Percentiles rank a stretch among this genome's conserved stretches.
These are phyloP conservation scores for Dioscorea cayenensis DNA, from an alignment of 116 monocot genomes.

Conservation along the genomic window DNA sequence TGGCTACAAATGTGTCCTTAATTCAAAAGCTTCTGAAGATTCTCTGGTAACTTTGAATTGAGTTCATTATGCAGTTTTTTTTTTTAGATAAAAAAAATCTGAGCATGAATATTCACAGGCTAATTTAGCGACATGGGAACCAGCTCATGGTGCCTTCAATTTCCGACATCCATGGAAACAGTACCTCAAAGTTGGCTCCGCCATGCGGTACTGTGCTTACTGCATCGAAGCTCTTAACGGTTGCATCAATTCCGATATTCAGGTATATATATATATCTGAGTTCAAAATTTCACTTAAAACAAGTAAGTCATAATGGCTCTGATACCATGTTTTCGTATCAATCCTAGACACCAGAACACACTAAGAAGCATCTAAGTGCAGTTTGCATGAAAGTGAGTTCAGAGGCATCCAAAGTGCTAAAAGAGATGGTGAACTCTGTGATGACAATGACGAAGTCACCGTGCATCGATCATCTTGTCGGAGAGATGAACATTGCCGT, in stretches of 20 bases:
- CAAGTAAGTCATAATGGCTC: not conserved
- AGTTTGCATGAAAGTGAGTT: conserved; percentile 28
- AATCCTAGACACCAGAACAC: not conserved
- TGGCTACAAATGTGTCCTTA: conserved; percentile 55
- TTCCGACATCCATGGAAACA: conserved; percentile 61
- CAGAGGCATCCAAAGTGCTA: conserved; percentile 28
- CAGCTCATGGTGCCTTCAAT: conserved; percentile 42
- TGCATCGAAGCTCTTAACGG: conserved; percentile 53
- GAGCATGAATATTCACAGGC: conserved; percentile 19
- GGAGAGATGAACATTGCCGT: conserved; percentile 45
- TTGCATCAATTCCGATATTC: conserved; percentile 33
- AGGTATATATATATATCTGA: conserved; percentile 10
- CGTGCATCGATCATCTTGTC: conserved; percentile 18
- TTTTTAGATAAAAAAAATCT: not conserved
- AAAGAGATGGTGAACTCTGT: conserved; percentile 36
- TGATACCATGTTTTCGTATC: no score
- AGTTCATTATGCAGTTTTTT: not conserved
- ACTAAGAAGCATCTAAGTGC: conserved; percentile 29
- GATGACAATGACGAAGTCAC: conserved; percentile 18
- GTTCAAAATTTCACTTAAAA: no score
- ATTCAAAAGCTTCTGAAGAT: conserved; percentile 62
- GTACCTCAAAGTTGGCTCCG: conserved; percentile 44
- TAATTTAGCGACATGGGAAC: conserved; percentile 70
- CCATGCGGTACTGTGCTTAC: conserved; percentile 56
- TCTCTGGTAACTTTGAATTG: conserved; percentile 18